A percentile compares a stretch with the other conserved stretches of the same genome.
phyloP scores from a whole-genome alignment of 352 stramenopile species.

The Halophytophthora batemanensis region DNA sequence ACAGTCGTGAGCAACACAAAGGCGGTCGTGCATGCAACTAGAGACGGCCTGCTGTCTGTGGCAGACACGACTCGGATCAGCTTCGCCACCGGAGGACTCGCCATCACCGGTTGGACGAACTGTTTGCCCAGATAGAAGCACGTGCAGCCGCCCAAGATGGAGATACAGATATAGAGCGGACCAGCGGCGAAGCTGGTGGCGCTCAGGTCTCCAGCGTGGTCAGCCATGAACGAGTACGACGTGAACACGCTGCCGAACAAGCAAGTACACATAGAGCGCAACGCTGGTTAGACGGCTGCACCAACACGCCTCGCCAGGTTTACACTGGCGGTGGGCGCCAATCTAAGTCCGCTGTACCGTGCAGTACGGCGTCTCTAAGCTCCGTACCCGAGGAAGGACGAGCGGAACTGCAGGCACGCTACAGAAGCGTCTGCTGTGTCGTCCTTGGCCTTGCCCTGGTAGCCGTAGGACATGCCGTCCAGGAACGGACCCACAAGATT shows the following conservation, averaged over 20 bases:
- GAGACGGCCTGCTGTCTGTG: conserved; percentile 26
- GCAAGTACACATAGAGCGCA: background rate
- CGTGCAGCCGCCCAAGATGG: conserved; percentile 46
- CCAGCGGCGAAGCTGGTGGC: conserved; percentile 30
- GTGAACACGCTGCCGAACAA: conserved; percentile 65
- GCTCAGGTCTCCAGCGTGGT: conserved; percentile 79
- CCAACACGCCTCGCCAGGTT: background rate
- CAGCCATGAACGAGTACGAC: conserved; percentile 87
- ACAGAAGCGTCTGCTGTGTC: conserved; percentile 20
- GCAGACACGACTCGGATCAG: conserved; percentile 9
- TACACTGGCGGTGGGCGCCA: background rate
- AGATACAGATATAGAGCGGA: conserved; percentile 58
- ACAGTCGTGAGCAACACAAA: conserved; percentile 46
- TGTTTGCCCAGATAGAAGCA: conserved; percentile 56
- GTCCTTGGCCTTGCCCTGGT: conserved; percentile 38
- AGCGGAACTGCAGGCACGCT: conserved; percentile 65
- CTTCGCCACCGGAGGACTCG: conserved; percentile 10
- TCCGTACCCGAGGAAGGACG: conserved; percentile 69
- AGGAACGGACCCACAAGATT: conserved; percentile 78
- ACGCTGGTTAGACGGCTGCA: background rate
- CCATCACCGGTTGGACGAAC: conserved; percentile 15
- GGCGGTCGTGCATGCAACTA: conserved; percentile 22
- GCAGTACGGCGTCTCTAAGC: background rate
- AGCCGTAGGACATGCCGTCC: conserved; percentile 66
- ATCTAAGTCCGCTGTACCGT: background rate